These are phyloP conservation scores for Eucalyptus leucophloia DNA, from an alignment of 345 rosid species.

Conservation along the genomic window DNA sequence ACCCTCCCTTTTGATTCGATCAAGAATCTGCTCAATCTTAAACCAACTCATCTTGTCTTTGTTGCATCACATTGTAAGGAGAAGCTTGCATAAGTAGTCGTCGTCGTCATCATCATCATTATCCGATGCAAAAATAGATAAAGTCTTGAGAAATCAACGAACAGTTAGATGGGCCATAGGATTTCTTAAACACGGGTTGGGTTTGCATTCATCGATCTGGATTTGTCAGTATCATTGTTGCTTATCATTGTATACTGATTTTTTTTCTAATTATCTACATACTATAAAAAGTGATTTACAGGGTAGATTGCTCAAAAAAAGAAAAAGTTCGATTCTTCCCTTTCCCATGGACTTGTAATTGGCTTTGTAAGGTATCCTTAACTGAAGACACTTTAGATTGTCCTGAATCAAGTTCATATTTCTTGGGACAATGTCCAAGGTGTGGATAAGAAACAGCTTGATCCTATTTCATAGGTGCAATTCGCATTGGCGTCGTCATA, in stretches of 20 bases:
- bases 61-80: neutral
- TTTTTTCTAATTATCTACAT: neutral
- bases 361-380: neutral
- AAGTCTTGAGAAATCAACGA: neutral
- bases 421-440: neutral
- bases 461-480: neutral
- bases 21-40: neutral
- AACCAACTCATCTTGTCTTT: neutral
- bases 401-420: neutral
- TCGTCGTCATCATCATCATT: neutral
- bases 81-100: neutral
- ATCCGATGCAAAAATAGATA: neutral
- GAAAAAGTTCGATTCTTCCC: neutral
- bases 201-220: neutral
- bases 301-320: neutral
- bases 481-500: neutral
- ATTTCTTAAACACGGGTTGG: neutral
- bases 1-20: slow-evolving; percentile 5
- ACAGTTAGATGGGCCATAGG: neutral
- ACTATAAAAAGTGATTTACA: neutral
- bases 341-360: neutral
- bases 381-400: neutral
- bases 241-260: neutral
- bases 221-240: neutral
- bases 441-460: neutral